A percentile compares a stretch with the other conserved stretches of the same genome.
Conservation (phyloP, 2,329 filamentous ascomycete species). For the Colletotrichum tanaceti region DNA sequence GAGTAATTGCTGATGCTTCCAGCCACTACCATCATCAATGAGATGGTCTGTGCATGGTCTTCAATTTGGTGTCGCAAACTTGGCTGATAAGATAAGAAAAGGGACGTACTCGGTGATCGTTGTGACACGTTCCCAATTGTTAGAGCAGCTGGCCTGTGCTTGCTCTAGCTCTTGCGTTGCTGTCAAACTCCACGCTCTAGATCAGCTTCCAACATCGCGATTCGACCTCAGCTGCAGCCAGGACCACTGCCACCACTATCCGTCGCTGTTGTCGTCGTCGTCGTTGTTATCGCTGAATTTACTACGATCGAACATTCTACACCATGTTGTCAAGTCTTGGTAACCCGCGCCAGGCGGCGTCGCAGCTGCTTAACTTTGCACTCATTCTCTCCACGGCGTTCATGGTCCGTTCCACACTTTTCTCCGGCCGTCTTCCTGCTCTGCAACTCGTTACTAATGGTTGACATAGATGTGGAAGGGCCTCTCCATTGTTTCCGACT, state of each 20-base stretch:
- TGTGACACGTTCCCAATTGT: conserved; percentile 35
- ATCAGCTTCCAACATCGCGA: conserved; percentile 10
- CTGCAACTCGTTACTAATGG: conserved; percentile 13
- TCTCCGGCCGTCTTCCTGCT: no score
- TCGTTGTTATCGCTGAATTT: no score
- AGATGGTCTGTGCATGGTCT: conserved; percentile 12
- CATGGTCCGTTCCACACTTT: conserved; percentile 68
- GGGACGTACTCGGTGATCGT: conserved; percentile 10
- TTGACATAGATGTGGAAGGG: conserved; percentile 82
- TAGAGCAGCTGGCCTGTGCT: conserved; percentile 35
- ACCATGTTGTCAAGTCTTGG: conserved; percentile 76
- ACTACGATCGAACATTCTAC: conserved; percentile 18
- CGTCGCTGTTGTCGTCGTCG: neutral
- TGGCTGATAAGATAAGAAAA: conserved; percentile 33
- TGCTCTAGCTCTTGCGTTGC: conserved; percentile 32
- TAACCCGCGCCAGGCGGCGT: conserved; percentile 83
- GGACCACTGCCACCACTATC: neutral
- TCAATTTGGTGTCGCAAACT: no score
- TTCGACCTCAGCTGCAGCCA: conserved; percentile 4
- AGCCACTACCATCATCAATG: neutral
- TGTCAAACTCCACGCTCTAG: conserved; percentile 25
- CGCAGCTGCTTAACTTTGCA: conserved; percentile 89
- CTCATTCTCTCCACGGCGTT: conserved; percentile 91
- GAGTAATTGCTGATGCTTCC: no score
- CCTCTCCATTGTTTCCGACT: conserved; percentile 81